Base-by-base conservation (phyloP, 2,329 filamentous ascomycete genomes). In the Monilinia polystroma region DNA sequence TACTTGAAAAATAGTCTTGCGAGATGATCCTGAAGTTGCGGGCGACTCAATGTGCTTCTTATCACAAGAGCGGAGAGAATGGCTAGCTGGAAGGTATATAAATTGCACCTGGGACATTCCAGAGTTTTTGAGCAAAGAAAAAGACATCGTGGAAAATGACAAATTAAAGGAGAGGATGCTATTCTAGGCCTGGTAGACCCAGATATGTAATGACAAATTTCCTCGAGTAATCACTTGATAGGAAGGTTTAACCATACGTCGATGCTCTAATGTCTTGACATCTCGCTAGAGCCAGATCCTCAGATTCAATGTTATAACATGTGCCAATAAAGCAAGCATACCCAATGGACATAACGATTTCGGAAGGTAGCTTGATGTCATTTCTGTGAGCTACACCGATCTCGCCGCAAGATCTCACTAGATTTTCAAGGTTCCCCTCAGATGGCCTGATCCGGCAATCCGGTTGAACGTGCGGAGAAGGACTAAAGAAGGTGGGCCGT, bases 31-130 rank as follows among this genome's bases (percentile, higher is more conserved):
- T 0, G 75, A 79, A 59, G 69, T 83, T 11, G 71, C 76, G 16
- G 80, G 75, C 0, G 80, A 84, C 71, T 77, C 79, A 0, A 75
- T 84, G 57, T 76, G 77, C 0, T 83, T 77, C 71, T 70, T 84
- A 49, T 78, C 79, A 1, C 72, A 73, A 23, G 72, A 80, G 70
- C 76, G 78, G 63, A 76, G 79, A 32, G 78, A 80, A 6, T 84
- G 82, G 81, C 69, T 84, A 23, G 77, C 76, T 1, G 81, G 80
- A 0, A 76, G 81, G 64, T 84, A 80, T 71, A 62, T 82, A 6
- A 78, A 71, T 67, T 76, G 70, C 23, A 79, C 73, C 45, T 84
- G 81, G 82, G 81, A 84, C 71, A 78, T 84, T 78, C 72, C 75
- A 12, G 80, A 83, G 70, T 73, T 83, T 49, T 68, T 80, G 59